These are phyloP conservation scores for Leccinum arenicola DNA, from an alignment of 768 basidiomycete species.

Conservation along the genomic window DNA sequence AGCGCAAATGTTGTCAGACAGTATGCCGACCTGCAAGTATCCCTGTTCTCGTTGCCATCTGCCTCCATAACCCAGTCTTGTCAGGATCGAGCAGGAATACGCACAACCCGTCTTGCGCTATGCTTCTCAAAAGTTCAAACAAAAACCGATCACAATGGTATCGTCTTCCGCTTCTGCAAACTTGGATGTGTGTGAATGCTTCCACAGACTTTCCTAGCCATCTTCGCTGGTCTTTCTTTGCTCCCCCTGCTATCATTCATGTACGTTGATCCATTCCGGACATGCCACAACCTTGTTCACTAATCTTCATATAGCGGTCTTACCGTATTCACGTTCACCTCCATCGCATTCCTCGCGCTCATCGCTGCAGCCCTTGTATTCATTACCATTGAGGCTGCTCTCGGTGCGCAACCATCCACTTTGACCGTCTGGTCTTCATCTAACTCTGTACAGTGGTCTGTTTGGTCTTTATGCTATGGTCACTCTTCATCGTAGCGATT, in stretches of 20 bases:
- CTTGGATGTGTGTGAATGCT: conserved; percentile 6
- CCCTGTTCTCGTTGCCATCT: neutral
- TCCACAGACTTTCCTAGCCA: conserved; percentile 39
- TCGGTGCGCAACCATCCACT: conserved; percentile 21
- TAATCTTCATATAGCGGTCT: conserved; percentile 20
- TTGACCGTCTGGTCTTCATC: neutral
- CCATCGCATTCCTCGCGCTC: conserved; percentile 37
- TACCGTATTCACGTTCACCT: conserved; percentile 36
- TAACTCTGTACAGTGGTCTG: conserved; percentile 29
- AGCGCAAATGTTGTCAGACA: conserved; percentile 26
- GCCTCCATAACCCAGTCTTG: neutral
- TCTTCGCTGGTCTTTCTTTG: conserved; percentile 38
- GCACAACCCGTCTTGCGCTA: conserved; percentile 38
- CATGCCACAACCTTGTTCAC: conserved; percentile 1
- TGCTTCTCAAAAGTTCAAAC: conserved; percentile 18
- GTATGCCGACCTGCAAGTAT: conserved; percentile 30
- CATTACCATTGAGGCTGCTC: conserved; percentile 27
- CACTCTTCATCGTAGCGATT: conserved; percentile 32
- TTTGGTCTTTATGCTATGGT: conserved; percentile 32
- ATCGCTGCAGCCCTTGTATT: conserved; percentile 32
- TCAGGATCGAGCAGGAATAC: conserved; percentile 44
- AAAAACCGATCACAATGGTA: conserved; percentile 29
- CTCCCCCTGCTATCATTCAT: conserved; percentile 36
- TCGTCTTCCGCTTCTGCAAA: neutral
- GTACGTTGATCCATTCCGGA: conserved; percentile 30